These are phyloP conservation scores for Micractinium sp. DNA, from an alignment of 139 green algal species.

Conservation along the genomic window DNA sequence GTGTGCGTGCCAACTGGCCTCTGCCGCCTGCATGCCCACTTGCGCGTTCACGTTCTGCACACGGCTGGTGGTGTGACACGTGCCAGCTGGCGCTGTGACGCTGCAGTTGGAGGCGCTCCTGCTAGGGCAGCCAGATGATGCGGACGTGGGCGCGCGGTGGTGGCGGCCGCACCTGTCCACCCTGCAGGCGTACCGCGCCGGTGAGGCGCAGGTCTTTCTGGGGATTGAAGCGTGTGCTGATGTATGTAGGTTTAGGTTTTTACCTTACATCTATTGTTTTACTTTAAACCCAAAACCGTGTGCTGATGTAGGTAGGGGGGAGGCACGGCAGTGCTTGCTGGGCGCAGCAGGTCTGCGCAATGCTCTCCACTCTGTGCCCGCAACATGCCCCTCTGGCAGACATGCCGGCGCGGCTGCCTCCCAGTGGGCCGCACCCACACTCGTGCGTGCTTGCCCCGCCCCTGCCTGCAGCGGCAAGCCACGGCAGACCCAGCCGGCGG, in stretches of 20 bases:
- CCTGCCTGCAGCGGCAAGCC: not conserved
- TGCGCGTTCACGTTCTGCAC: not conserved
- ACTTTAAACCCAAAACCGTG: no score
- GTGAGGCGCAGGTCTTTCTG: not conserved
- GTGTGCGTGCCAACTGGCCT: not conserved
- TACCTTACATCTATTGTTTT: no score
- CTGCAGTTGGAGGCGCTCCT: not conserved
- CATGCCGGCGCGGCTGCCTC: not conserved
- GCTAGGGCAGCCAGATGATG: not conserved
- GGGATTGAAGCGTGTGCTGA: not conserved
- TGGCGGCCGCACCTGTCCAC: not conserved
- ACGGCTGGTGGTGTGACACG: not conserved
- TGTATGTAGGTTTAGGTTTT: no score
- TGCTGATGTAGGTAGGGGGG: not conserved
- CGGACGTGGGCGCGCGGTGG: not conserved
- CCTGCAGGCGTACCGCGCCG: not conserved
- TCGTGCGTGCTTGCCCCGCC: not conserved
- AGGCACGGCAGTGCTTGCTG: not conserved
- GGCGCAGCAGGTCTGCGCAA: not conserved
- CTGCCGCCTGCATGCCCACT: not conserved
- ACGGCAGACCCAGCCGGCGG: not conserved
- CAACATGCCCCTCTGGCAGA: not conserved
- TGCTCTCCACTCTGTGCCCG: not conserved
- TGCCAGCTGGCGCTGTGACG: not conserved
- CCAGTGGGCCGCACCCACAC: not conserved